Evolutionary conservation across 2,329 filamentous ascomycete species (phyloP).

Genomic region (Alternaria burnsii): DNA sequence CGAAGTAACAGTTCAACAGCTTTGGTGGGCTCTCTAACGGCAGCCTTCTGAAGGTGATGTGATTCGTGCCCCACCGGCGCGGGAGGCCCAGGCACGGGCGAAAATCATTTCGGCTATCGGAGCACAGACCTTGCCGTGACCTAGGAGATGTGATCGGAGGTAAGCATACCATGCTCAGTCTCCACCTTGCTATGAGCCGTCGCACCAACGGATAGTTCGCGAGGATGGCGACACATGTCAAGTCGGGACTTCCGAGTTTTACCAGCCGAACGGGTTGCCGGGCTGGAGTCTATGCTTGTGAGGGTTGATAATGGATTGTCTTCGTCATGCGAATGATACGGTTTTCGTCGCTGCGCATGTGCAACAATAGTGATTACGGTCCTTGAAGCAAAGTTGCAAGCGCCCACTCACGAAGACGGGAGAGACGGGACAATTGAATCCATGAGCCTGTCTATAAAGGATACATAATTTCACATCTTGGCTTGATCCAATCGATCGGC

Average conservation of each 20-base stretch:
- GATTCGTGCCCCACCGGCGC: neutral
- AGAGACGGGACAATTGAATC: neutral
- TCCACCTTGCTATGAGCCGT: constrained; percentile 2
- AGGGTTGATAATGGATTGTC: neutral
- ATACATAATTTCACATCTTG: constrained; percentile 5
- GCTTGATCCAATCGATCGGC: neutral
- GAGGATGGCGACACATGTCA: neutral
- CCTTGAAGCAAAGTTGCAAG: neutral
- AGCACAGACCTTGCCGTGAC: neutral
- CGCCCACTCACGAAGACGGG: neutral
- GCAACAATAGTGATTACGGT: neutral
- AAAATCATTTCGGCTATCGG: constrained; percentile 4
- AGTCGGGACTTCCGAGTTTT: neutral
- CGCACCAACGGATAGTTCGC: constrained; percentile 3
- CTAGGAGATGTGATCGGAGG: neutral
- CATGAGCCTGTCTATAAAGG: neutral
- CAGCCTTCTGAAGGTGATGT: neutral
- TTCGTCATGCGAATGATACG: neutral
- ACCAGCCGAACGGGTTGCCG: neutral
- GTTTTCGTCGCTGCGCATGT: neutral
- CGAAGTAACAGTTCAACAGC: neutral
- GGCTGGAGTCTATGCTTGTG: neutral
- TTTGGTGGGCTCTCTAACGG: neutral
- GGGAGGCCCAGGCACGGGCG: constrained; percentile 4
- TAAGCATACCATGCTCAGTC: neutral